A percentile compares a stretch with the other conserved stretches of the same genome.
Conservation (phyloP, 257 asterid genomes). For the Primulina huaijiensis region DNA sequence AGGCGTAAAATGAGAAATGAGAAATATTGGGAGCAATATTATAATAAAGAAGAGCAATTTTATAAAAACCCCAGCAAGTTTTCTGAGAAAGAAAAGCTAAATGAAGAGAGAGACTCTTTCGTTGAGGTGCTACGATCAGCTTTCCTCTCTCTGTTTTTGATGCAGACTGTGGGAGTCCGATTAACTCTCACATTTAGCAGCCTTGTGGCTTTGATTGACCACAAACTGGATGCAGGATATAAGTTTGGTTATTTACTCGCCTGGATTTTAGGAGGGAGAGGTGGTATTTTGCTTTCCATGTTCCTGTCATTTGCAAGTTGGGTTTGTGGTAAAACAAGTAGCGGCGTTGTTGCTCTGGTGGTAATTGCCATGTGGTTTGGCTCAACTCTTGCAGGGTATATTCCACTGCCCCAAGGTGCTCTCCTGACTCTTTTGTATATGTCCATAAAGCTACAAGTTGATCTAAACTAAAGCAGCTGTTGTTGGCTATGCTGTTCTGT, state of each 20-base stretch:
- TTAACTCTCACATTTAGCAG: conserved; percentile 65
- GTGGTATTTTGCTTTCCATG: conserved; percentile 63
- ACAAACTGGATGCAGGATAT: conserved; percentile 68
- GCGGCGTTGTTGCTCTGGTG: conserved; percentile 61
- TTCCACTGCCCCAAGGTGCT: conserved; percentile 88
- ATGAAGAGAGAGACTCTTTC: conserved; percentile 60
- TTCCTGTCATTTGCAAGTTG: conserved; percentile 70
- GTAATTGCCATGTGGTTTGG: conserved; percentile 79
- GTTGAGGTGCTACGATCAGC: conserved; percentile 66
- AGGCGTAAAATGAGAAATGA: conserved; percentile 55
- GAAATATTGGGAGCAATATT: conserved; percentile 42
- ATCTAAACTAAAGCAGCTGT: conserved; percentile 41
- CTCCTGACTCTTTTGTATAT: conserved; percentile 73
- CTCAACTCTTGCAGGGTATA: conserved; percentile 61
- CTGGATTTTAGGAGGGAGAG: conserved; percentile 72
- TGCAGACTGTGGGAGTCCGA: conserved; percentile 63
- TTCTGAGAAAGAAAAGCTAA: conserved; percentile 31
- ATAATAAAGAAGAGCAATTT: conserved; percentile 30
- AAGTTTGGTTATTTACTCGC: conserved; percentile 68
- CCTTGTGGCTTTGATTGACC: conserved; percentile 66
- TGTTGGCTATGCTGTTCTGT: conserved; percentile 16
- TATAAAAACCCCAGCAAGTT: conserved; percentile 37
- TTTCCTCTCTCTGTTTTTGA: conserved; percentile 60
- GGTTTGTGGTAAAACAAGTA: conserved; percentile 82
- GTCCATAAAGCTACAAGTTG: conserved; percentile 77